Percentiles rank a stretch among this genome's conserved stretches.
These are phyloP conservation scores for Entomophthora muscae DNA, from an alignment of 371 early-diverging fungal species.

Conservation along the genomic window DNA sequence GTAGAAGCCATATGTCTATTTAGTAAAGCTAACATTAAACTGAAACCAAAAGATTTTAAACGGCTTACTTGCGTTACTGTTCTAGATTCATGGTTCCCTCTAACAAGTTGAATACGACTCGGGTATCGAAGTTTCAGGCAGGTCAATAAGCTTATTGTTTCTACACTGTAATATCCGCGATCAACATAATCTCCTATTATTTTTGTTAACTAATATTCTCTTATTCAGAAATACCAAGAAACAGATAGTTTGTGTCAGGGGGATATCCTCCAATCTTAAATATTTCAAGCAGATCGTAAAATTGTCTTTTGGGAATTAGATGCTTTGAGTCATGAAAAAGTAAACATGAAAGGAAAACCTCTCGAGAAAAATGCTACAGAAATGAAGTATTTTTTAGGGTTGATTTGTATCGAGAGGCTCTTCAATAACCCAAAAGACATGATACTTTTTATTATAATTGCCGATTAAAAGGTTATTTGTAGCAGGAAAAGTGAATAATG, in stretches of 20 bases:
- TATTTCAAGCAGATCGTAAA: constrained; percentile 87
- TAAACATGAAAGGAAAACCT: neutral
- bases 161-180: constrained; percentile 86
- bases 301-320: constrained; percentile 45
- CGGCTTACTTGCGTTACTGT: constrained; percentile 64
- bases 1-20: constrained; percentile 89
- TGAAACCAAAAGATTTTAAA: too few relatives aligned
- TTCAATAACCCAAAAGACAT: too few relatives aligned
- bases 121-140: constrained; percentile 88
- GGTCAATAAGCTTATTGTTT: constrained; percentile 78
- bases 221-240: constrained; percentile 42
- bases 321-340: neutral
- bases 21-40: neutral
- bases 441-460: too few relatives aligned
- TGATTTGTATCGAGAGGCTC: too few relatives aligned
- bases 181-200: constrained; percentile 98
- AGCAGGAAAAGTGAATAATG: too few relatives aligned
- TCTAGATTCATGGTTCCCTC: constrained; percentile 96
- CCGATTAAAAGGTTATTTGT: too few relatives aligned
- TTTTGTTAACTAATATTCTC: neutral
- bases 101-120: constrained; percentile 71
- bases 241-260: constrained; percentile 87
- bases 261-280: constrained; percentile 86
- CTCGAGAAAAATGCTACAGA: too few relatives aligned
- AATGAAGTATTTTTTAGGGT: too few relatives aligned